Base-by-base conservation (phyloP, 495 filamentous ascomycete species). In the Beverwykella pulmonaria region DNA sequence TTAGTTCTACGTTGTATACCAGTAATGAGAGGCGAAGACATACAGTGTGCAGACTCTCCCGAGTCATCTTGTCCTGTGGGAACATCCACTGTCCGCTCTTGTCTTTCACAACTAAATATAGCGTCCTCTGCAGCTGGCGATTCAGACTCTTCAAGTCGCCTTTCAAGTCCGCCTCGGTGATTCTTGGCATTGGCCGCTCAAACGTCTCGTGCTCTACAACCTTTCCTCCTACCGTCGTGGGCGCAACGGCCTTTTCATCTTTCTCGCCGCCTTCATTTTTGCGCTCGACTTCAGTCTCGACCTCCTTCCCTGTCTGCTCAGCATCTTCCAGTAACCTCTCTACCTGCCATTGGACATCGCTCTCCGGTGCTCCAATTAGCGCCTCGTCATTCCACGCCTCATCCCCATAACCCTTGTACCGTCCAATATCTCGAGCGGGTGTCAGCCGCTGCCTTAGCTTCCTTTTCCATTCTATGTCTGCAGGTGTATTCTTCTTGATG, bases 381-480 rank as follows among this genome's bases (percentile, higher is more conserved):
- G 96, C 72, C 77, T 99, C 94, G 76, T 99, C 94, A 76, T 96
- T 92, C 94, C 94, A 98, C 34, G 84, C 87, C 47, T 87, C 86
- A 44, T 81, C 77, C 22, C 86, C 86, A 76, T 93, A 92, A 54
- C 91, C 86, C 67, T 90, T 88, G 79, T 97, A 99, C 26, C 86
- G 82, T 29, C 93, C 93, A 69, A 96, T 87, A 75, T 97, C 93
- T 71, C 89, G 85, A 39, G 91, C 89, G 0, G 90, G 78, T 39
- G 90, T 89, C 70, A 86, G 83, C 39, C 92, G 86, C 71, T 90
- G 87, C 69, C 83, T 82, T 47, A 89, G 82, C 78, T 97, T 96
- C 72, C 89, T 83, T 77, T 93, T 90, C 91, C 92, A 98, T 77
- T 97, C 94, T 25, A 89, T 80, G 69, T 96, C 91, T 6, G 84